Conservation (phyloP, 1,284 basidiomycete genomes). For the Malassezia furfur region DNA sequence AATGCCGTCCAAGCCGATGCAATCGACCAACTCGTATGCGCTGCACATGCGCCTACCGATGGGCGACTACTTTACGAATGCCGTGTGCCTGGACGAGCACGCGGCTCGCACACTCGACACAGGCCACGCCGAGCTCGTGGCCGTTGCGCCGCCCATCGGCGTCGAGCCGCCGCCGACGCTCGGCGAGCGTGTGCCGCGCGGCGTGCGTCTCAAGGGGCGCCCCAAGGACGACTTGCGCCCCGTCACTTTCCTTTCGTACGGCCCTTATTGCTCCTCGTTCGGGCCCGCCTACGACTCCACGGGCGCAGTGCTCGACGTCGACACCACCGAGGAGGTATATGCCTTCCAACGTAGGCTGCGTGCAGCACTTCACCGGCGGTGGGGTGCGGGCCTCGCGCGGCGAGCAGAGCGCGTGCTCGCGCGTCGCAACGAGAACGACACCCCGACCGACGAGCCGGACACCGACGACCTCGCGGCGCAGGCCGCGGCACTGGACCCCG, state of each 20-base stretch:
- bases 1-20: not conserved
- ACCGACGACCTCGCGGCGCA: not conserved
- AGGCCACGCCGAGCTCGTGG: conserved; percentile 33
- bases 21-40: conserved; percentile 18
- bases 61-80: conserved; percentile 43
- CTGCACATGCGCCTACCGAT: conserved; percentile 41
- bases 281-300: conserved; percentile 37
- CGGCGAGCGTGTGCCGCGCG: conserved; percentile 18
- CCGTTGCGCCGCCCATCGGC: conserved; percentile 23
- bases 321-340: conserved; percentile 19
- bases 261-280: conserved; percentile 30
- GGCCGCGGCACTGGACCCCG: conserved; percentile 11
- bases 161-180: conserved; percentile 21
- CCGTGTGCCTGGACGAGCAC: conserved; percentile 19
- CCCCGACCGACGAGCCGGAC: not conserved
- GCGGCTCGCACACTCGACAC: conserved; percentile 22
- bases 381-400: conserved; percentile 10
- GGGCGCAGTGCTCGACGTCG: conserved; percentile 20
- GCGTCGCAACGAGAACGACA: not conserved
- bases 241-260: conserved; percentile 32
- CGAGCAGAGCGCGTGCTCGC: conserved; percentile 15
- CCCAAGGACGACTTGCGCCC: conserved; percentile 3
- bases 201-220: not conserved
- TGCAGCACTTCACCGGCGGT: not conserved
- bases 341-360: not conserved